Evolutionary conservation across 371 early-diverging fungal species (phyloP).

Genomic region (Mortierella sp.): DNA sequence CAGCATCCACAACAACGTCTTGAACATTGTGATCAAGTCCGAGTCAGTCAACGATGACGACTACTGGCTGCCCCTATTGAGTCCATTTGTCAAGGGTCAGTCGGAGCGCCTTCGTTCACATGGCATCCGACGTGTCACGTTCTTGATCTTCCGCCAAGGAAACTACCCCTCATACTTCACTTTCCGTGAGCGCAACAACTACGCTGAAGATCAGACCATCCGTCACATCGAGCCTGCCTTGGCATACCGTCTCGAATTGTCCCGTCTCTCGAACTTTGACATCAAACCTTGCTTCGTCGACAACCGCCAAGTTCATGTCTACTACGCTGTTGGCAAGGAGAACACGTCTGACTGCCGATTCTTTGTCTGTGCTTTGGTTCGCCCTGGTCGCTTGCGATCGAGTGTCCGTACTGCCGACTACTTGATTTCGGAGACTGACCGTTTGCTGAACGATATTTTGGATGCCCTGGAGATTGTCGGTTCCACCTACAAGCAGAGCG

Average conservation of each 20-base stretch:
- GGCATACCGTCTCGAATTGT: constrained; percentile 96
- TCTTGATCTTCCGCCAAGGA: constrained; percentile 84
- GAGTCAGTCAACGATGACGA: constrained; percentile 75
- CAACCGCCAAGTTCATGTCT: constrained; percentile 94
- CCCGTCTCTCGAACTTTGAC: constrained; percentile 93
- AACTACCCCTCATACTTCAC: constrained; percentile 94
- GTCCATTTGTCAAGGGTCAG: constrained; percentile 64
- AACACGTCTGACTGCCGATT: constrained; percentile 94
- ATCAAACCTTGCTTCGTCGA: constrained; percentile 94
- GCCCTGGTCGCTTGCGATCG: constrained; percentile 86
- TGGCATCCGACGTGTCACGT: constrained; percentile 91
- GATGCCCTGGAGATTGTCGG: constrained; percentile 94
- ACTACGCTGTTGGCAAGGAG: constrained; percentile 94
- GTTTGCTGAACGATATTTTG: constrained; percentile 91
- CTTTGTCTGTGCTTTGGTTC: constrained; percentile 97
- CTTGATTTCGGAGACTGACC: constrained; percentile 92
- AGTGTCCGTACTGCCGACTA: constrained; percentile 91
- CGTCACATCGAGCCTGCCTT: constrained; percentile 98
- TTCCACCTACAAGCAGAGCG: constrained; percentile 90
- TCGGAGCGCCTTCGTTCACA: constrained; percentile 74
- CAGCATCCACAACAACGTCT: constrained; percentile 46
- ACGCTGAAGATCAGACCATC: constrained; percentile 91
- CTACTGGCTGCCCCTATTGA: constrained; percentile 70
- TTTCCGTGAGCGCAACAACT: constrained; percentile 90
- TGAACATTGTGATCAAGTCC: constrained; percentile 84